Percentiles rank a stretch among this genome's conserved stretches.
These are phyloP conservation scores for Globisporangium radiosum DNA, from an alignment of 352 stramenopile genomes.

Conservation along the genomic window DNA sequence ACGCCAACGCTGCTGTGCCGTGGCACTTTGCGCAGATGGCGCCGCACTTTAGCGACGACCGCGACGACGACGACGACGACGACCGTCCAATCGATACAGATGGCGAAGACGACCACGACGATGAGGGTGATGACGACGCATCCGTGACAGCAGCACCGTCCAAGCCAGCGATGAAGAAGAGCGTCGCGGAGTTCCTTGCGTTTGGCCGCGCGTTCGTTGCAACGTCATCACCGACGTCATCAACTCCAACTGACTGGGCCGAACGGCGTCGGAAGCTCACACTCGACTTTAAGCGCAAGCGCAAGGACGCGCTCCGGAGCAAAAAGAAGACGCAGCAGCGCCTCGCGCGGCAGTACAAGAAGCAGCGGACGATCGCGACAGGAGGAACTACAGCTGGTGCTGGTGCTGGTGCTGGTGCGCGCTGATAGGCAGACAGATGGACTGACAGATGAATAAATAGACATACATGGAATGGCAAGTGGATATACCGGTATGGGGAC, in stretches of 20 bases:
- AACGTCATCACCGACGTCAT: conserved; percentile 8
- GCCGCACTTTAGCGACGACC: conserved; percentile 20
- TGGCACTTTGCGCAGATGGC: conserved; percentile 39
- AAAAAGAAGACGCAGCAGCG: conserved; percentile 68
- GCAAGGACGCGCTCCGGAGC: conserved; percentile 61
- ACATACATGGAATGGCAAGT: too few species aligned
- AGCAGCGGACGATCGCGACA: conserved; percentile 19
- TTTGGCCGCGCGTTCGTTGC: conserved; percentile 49
- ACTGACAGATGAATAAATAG: too few species aligned
- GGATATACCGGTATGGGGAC: too few species aligned
- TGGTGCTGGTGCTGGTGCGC: too few species aligned
- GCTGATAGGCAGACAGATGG: too few species aligned
- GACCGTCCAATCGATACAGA: conserved; percentile 28
- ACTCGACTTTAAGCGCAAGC: conserved; percentile 78
- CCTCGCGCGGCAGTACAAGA: conserved; percentile 22
- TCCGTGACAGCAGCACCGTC: conserved; percentile 10
- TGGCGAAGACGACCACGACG: conserved; percentile 23
- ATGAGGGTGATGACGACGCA: conserved; percentile 20
- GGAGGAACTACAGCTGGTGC: too few species aligned
- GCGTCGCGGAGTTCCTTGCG: conserved; percentile 52
- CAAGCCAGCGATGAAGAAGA: conserved; percentile 27
- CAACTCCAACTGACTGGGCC: conserved; percentile 32
- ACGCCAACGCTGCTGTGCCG: conserved; percentile 6
- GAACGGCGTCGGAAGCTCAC: conserved; percentile 68
- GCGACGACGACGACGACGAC: conserved; percentile 12